Evolutionary conservation across 495 filamentous ascomycete genomes (phyloP), one percentile per base, ranked within the genome.

Genomic region (Penicillium manginii): DNA sequence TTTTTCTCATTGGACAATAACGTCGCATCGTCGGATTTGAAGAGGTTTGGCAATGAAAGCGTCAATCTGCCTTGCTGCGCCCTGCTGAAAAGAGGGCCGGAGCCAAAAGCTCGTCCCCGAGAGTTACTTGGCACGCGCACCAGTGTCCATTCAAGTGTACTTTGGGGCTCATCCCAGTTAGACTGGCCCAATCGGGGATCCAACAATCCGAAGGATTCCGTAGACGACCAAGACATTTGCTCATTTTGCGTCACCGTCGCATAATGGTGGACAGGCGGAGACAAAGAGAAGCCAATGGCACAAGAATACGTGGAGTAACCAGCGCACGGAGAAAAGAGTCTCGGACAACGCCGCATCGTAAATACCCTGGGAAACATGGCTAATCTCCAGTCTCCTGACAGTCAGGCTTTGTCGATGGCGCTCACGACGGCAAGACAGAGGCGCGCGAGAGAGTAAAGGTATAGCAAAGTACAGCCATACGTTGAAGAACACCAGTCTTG

Each of bases 11-110:
- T 37, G 7, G 33, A 11, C 33, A 37, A 37, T 37, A 37, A 37
- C 33, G 33, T 37, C 33, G 33, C 33, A 37, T 37, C 33, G 33
- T 37, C 33, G 33, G 33, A 37, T 37, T 37, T 37, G 33, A 37
- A 6, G 33, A 37, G 45, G 42, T 49, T 15, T 42, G 11, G 14
- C 53, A 32, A 22, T 40, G 32, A 17, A 52, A 26, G 18, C 35
- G 42, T 50, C 55, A 11, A 50, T 50, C 54, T 14, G 54, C 42
- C 54, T 56, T 26, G 45, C 54, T 56, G 43, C 54, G 54, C 54
- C 43, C 35, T 56, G 39, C 54, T 56, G 10, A 56, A 56, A 21
- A 50, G 54, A 56, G 15, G 54, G 21, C 45, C 29, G 22, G 54
- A 49, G n/a, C 33, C 54, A 33, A 56, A 50, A 31, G 54, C 17